Evolutionary conservation across 2,329 filamentous ascomycete species (phyloP), one percentile per base, ranked within the genome.

Genomic region (Hypoxylon sp.): DNA sequence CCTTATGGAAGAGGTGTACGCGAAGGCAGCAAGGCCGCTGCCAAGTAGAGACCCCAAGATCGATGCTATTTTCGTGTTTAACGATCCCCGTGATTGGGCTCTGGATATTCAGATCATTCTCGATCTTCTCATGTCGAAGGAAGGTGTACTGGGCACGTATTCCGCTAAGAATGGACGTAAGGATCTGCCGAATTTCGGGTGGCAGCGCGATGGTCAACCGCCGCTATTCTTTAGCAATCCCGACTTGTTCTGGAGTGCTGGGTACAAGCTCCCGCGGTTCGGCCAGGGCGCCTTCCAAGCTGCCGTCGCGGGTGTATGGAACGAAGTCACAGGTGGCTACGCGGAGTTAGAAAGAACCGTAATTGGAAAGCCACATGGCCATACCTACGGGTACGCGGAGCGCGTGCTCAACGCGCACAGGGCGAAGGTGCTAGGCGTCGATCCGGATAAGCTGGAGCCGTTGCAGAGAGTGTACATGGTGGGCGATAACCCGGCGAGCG

Each of bases 51-150:
- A 85, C 68, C 78, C 81, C 50, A 94, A 93, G 72, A 91, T 99
- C 71, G 93, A 97, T 75, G 94, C 94, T 27, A 88, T 98, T 27
- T 91, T 98, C 74, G 91, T 97, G 5, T 97, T 95, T 85, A 97
- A 97, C 77, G 96, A 98, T 78, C 94, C 96, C 2, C 88, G 96
- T 60, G 96, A 99, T 81, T 99, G 96, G 96, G 94, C 92, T 0
- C 85, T 97, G 8, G 95, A 98, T 78, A 88, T 89, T 2, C 92
- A 97, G 76, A 82, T 98, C 72, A 91, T 98, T 61, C 75, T 91
- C 57, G 96, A 99, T 78, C 81, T 97, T 9, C 82, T 98, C 5
- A 84, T 97, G 41, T 97, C 94, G 0, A 83, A 87, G 16, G 74
- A 85, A n/a, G 96, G 96, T 16, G 87, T 92, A 61, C 77, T 97